Evolutionary conservation across 768 basidiomycete genomes (phyloP).

Genomic region (Rhodosporidiobolus sp.): DNA sequence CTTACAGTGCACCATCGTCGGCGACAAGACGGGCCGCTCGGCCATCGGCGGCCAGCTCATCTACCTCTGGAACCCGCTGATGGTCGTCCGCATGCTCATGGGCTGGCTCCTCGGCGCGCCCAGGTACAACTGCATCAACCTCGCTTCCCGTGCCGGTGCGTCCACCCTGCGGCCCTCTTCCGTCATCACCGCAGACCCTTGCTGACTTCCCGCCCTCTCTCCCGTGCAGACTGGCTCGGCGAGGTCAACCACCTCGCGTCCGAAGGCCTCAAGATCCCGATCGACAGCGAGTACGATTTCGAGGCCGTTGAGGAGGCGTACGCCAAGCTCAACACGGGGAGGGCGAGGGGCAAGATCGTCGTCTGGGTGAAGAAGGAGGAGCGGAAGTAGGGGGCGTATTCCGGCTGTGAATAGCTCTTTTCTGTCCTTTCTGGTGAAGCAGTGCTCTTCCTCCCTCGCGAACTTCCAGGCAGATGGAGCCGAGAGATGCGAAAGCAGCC

Average conservation of each 20-base stretch:
- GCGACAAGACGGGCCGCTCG: constrained; percentile 36
- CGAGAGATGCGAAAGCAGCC: not conserved
- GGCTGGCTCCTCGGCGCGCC: constrained; percentile 16
- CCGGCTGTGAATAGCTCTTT: not conserved
- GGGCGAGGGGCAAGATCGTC: constrained; percentile 40
- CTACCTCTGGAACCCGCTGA: constrained; percentile 9
- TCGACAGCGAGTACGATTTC: constrained; percentile 35
- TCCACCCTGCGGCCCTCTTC: not conserved
- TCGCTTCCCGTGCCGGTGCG: constrained; percentile 1
- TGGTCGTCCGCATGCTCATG: constrained; percentile 13
- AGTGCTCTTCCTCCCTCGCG: not conserved
- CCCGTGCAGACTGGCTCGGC: constrained; percentile 3
- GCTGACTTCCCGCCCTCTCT: not conserved
- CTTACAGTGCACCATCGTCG: constrained; percentile 35
- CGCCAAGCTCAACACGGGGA: constrained; percentile 29
- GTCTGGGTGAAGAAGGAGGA: constrained; percentile 15
- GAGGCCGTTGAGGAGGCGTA: constrained; percentile 32
- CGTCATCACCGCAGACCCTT: too few species aligned
- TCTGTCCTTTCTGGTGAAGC: not conserved
- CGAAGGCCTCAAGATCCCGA: not conserved
- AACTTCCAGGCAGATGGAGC: not conserved
- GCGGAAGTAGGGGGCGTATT: not conserved
- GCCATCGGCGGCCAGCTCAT: constrained; percentile 24
- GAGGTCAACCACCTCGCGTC: constrained; percentile 1
- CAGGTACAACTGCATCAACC: constrained; percentile 31